Conservation (phyloP, 2,329 filamentous ascomycete species). For the Verticillium albo-atrum region DNA sequence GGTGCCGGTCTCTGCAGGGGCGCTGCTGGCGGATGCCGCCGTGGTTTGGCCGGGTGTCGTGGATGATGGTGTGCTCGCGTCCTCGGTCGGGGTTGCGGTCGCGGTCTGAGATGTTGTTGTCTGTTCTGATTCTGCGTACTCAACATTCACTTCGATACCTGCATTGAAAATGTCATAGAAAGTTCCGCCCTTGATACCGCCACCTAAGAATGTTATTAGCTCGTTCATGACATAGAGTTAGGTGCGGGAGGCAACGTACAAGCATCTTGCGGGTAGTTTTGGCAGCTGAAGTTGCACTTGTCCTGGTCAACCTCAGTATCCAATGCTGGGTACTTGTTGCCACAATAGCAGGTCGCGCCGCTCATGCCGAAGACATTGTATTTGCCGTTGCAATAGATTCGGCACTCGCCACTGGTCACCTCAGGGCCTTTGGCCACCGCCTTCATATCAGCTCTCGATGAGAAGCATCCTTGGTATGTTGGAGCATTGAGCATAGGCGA, state of each 20-base stretch:
- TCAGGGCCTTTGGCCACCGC: neutral
- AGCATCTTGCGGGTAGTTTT: constrained; percentile 54
- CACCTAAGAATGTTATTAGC: constrained; percentile 19
- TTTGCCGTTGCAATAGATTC: neutral
- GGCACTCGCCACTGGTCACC: neutral
- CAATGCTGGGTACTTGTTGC: constrained; percentile 59
- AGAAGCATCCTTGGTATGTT: constrained; percentile 49
- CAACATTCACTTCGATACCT: constrained; percentile 36
- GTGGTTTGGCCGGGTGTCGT: constrained; percentile 11
- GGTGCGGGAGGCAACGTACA: constrained; percentile 49
- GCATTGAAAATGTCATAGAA: constrained; percentile 47
- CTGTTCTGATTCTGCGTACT: constrained; percentile 20
- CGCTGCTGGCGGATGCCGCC: constrained; percentile 2
- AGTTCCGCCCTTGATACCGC: constrained; percentile 22
- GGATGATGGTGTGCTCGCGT: constrained; percentile 10
- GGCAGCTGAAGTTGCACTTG: constrained; percentile 62
- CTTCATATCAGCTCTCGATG: constrained; percentile 33
- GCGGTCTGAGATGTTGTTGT: constrained; percentile 20
- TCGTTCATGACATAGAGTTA: neutral
- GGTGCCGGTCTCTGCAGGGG: constrained; percentile 11
- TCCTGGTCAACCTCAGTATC: constrained; percentile 48
- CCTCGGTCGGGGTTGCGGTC: constrained; percentile 13
- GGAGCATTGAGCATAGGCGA: constrained; percentile 29
- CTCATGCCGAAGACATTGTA: constrained; percentile 57
- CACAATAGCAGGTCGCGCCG: constrained; percentile 68